Base-by-base conservation (phyloP, 2,329 filamentous ascomycete species). In the Podosphaera fusca region DNA sequence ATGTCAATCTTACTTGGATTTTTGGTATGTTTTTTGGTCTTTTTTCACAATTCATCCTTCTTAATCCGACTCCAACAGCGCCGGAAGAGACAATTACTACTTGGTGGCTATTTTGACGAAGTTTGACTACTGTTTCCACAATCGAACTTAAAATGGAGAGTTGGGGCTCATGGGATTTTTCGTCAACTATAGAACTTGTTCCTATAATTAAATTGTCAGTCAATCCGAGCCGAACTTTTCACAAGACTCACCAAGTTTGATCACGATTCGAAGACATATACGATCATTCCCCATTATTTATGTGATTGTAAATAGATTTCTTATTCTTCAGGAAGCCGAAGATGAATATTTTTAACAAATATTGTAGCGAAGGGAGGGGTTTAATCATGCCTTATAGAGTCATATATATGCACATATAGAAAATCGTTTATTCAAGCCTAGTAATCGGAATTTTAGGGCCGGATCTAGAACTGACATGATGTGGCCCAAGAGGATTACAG, bases 161-260 rank as follows among this genome's bases (percentile, higher is more conserved):
- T 40, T 95, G 79, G 2, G 92, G 92, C 67, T 95, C 87, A 71
- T 95, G 92, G 30, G 87, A 94, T 67, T 82, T 85, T 69, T 98
- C 92, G 71, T 96, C 87, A 62, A 98, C 89, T 63, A 98, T 96
- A n/a, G 92, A 96, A 70, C 88, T 95, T 52, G 92, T 96, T 65
- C 92, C 92, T 98, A 29, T 8, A 21, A 21, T 21, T 10, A 56
- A 8, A 6, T 55, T n/a, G 21, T 42, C 30, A 31, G 33, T 14
- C 21, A 42, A 29, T 21, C 45, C 9, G n/a, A n/a, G 12, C 12
- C 29, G 29, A 14, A 29, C 3, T 10, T 9, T 33, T 42, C n/a
- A 6, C 8, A 21, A 21, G 8, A 8, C n/a, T 21, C 4, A 50
- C 47, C 47, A 9, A 50, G 47, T 50, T 50, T 50, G 47, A 50